A percentile compares a stretch with the other conserved stretches of the same genome.
These are phyloP conservation scores for Apophysomyces variabilis DNA, from an alignment of 371 early-diverging fungal genomes.

Conservation along the genomic window DNA sequence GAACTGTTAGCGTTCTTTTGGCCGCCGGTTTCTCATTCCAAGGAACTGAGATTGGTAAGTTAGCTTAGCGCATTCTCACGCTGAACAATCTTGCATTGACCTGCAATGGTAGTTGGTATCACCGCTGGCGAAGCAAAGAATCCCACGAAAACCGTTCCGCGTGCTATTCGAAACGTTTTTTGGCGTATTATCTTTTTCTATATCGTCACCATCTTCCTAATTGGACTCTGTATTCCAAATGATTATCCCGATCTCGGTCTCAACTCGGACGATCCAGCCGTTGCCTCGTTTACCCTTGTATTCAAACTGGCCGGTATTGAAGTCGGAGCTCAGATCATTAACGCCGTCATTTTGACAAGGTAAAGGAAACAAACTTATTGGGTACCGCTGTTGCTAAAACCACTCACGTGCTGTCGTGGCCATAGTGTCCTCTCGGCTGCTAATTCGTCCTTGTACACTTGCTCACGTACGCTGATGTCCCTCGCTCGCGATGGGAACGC, in stretches of 20 bases:
- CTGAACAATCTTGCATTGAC: slow-evolving; percentile 3
- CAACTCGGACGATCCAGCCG: slow-evolving; percentile 37
- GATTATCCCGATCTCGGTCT: slow-evolving; percentile 53
- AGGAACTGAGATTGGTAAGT: slow-evolving; percentile 73
- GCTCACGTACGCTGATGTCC: slow-evolving; percentile 63
- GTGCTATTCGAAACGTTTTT: slow-evolving; percentile 69
- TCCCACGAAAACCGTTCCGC: slow-evolving; percentile 69
- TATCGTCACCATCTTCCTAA: slow-evolving; percentile 67
- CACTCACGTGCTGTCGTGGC: background rate
- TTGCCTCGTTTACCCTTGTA: slow-evolving; percentile 70
- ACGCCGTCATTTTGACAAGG: slow-evolving; percentile 68
- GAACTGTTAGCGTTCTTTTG: slow-evolving; percentile 70
- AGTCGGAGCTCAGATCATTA: slow-evolving; percentile 69
- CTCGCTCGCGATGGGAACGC: slow-evolving; percentile 67
- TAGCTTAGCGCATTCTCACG: background rate
- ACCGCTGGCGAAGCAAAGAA: slow-evolving; percentile 69
- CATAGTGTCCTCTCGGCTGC: slow-evolving; percentile 66
- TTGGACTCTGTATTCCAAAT: slow-evolving; percentile 65
- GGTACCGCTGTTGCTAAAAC: background rate
- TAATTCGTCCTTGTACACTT: slow-evolving; percentile 70
- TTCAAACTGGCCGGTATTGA: slow-evolving; percentile 66
- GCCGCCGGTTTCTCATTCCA: slow-evolving; percentile 86
- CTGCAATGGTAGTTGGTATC: slow-evolving; percentile 47
- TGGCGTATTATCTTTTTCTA: slow-evolving; percentile 79
- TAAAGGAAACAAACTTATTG: background rate